A percentile compares a stretch with the other conserved stretches of the same genome.
Evolutionary conservation across 768 basidiomycete species (phyloP).

Genomic region (Lactifluus piperatus): DNA sequence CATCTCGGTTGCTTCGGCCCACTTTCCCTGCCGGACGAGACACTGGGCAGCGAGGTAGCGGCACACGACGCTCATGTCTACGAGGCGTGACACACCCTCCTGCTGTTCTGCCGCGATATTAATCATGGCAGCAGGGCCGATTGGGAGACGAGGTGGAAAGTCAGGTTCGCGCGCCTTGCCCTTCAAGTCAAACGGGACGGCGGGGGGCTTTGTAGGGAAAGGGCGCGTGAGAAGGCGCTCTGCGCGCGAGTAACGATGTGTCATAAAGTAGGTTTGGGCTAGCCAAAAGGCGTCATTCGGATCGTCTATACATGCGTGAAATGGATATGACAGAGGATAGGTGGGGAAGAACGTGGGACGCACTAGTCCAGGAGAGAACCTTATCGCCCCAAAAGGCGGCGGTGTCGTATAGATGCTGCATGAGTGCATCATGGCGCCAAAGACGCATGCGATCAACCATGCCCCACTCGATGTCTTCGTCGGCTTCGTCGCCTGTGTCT

Average conservation of each 20-base stretch:
- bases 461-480: constrained; percentile 63
- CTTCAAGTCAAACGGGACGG: constrained; percentile 34
- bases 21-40: constrained; percentile 85
- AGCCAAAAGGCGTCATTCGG: constrained; percentile 99
- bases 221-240: constrained; percentile 87
- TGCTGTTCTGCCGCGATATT: constrained; percentile 58
- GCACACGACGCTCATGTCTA: constrained; percentile 93
- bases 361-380: constrained; percentile 91
- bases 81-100: constrained; percentile 63
- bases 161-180: constrained; percentile 42
- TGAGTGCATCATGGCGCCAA: constrained; percentile 96
- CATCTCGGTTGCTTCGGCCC: constrained; percentile 87
- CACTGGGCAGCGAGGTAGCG: constrained; percentile 96
- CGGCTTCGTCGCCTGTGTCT: constrained; percentile 50
- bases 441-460: constrained; percentile 92
- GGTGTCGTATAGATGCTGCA: constrained; percentile 97
- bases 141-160: constrained; percentile 48
- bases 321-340: neutral
- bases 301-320: constrained; percentile 48
- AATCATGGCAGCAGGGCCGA: constrained; percentile 63
- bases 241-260: constrained; percentile 89
- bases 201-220: constrained; percentile 49
- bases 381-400: constrained; percentile 99
- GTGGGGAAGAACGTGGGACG: constrained; percentile 20
- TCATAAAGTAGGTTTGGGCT: constrained; percentile 95